A percentile compares a stretch with the other conserved stretches of the same genome.
phyloP scores from a whole-genome alignment of 768 basidiomycete genomes.

The Sarcomyxa edulis region DNA sequence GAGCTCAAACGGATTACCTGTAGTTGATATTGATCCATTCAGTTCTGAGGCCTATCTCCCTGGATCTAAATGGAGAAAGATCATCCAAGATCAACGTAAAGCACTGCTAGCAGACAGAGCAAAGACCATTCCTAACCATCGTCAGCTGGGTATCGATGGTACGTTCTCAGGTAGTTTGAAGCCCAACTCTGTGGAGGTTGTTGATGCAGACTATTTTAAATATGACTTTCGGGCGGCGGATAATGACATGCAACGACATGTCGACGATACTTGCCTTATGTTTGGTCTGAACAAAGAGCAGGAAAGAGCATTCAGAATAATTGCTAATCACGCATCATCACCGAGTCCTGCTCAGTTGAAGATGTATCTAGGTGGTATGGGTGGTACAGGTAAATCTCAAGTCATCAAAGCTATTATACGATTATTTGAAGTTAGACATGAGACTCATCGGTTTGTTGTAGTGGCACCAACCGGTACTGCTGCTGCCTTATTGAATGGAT shows the following conservation, averaged over 20 bases:
- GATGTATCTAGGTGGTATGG: slow-evolving; percentile 29
- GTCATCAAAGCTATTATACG: slow-evolving; percentile 20
- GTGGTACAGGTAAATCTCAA: slow-evolving; percentile 27
- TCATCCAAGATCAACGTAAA: background rate
- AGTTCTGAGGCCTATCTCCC: background rate
- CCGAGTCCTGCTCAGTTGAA: slow-evolving; percentile 14
- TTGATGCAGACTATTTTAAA: too few relatives aligned
- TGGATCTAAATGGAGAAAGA: background rate
- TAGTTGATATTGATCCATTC: background rate
- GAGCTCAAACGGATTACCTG: background rate
- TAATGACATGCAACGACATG: too few relatives aligned
- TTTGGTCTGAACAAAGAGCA: slow-evolving; percentile 24
- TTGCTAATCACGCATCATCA: slow-evolving; percentile 19
- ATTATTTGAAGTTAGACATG: slow-evolving; percentile 18
- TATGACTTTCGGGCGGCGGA: too few relatives aligned
- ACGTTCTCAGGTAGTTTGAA: too few relatives aligned
- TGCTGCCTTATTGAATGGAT: slow-evolving; percentile 17
- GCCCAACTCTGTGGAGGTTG: too few relatives aligned
- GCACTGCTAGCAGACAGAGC: background rate
- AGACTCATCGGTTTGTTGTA: slow-evolving; percentile 20
- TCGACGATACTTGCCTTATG: slow-evolving; percentile 5
- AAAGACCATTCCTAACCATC: too few relatives aligned
- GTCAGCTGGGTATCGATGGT: too few relatives aligned
- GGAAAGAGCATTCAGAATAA: slow-evolving; percentile 22
- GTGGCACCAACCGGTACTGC: slow-evolving; percentile 22